These are phyloP conservation scores for Taphrina wiesneri DNA, from an alignment of 1,139 yeast genomes.

Conservation along the genomic window DNA sequence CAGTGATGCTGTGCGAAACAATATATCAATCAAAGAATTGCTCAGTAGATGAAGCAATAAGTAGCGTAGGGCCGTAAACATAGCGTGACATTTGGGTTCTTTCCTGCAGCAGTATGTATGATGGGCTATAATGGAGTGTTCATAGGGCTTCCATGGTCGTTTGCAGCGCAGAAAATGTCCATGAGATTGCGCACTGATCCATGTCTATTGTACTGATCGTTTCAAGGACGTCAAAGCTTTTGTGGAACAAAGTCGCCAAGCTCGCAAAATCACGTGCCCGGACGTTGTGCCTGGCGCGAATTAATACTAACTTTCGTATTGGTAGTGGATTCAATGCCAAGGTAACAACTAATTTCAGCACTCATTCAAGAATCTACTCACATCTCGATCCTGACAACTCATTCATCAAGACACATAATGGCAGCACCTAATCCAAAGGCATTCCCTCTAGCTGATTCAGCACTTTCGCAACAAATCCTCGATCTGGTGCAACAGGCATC, in stretches of 20 bases:
- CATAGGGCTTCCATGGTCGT: background rate
- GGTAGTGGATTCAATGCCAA: no score
- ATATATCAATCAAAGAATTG: slow-evolving; percentile 69
- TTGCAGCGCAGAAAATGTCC: no score
- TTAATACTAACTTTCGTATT: no score
- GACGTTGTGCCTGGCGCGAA: background rate
- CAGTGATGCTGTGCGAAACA: slow-evolving; percentile 88
- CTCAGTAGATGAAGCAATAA: background rate
- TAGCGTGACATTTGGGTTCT: background rate
- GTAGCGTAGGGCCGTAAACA: background rate
- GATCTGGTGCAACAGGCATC: slow-evolving; percentile 98
- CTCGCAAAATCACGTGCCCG: background rate
- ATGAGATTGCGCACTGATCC: no score
- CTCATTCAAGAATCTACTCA: background rate
- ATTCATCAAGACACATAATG: slow-evolving; percentile 39
- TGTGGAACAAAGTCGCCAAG: background rate
- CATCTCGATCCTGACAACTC: background rate
- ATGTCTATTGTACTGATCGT: no score
- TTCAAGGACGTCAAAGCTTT: no score
- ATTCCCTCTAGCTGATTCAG: slow-evolving; percentile 97
- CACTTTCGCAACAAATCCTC: slow-evolving; percentile 91
- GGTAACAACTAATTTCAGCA: background rate
- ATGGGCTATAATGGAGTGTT: background rate
- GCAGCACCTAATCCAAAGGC: slow-evolving; percentile 56
- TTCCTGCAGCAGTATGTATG: background rate